Base-by-base conservation (phyloP, 495 filamentous ascomycete species). In the Penicillium samsonianum region DNA sequence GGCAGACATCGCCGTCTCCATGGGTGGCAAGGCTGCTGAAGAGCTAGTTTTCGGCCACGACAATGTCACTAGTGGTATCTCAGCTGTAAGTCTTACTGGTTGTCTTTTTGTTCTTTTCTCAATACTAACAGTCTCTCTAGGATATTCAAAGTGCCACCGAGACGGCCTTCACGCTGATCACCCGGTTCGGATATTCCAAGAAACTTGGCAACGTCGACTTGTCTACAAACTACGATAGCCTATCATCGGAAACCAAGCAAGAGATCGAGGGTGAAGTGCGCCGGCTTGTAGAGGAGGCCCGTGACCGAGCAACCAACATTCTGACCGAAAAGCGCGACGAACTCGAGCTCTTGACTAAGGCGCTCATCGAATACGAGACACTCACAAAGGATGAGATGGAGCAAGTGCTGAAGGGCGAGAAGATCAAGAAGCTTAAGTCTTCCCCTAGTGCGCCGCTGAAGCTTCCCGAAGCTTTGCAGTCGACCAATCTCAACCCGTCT, bases 1-100 rank as follows among this genome's bases (percentile, higher is more conserved):
- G 53, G 87, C 90, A 22, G 70, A 80, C 28, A 93, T 98, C 58
- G 91, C 93, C 65, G 82, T 89, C 40, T 81, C 84, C 38, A 87
- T 98, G 80, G 94, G 93, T 50, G 94, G 95, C 52, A 96, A 94
- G 73, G 90, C 90, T 28, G 94, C 95, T 0, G 94, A 98, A 69
- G 91, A 98, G 75, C 78, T 98, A 47, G 84, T 96, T 30, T 98
- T 90, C 61, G 94, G 94, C 4, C 70, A 84, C 19, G 91, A 96
- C 45, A 85, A 90, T 56, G 93, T 97, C 30, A 92, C 91, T 3
- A 90, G 83, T 64, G 94, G 94, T 53, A 89, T 87, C 50, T 85
- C 87, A 58, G 70, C 76, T 41, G 89, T 92, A 86, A 67, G 84
- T 78, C 20, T 47, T 55, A 20, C 26, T 54, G 35, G 1, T 40